Conservation (phyloP, 2,329 filamentous ascomycete genomes). For the Zelopaecilomyces penicillatus region DNA sequence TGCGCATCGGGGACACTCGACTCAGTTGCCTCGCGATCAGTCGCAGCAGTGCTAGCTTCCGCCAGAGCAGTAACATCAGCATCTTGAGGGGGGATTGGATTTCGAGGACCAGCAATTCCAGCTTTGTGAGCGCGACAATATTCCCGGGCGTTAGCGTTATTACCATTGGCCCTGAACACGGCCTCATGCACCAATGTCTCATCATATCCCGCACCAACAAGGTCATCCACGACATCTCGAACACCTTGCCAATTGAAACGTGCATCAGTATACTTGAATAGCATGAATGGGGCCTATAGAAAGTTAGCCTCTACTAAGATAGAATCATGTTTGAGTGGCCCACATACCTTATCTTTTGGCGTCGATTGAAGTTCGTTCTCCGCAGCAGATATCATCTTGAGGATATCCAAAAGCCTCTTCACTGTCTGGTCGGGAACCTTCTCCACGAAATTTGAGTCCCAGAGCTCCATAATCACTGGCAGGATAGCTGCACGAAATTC, state of each 20-base stretch:
- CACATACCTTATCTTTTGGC: slow-evolving; percentile 49
- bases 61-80: slow-evolving; percentile 28
- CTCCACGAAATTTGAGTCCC: slow-evolving; percentile 78
- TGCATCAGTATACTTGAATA: slow-evolving; percentile 36
- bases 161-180: slow-evolving; percentile 72
- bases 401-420: slow-evolving; percentile 71
- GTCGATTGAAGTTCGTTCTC: slow-evolving; percentile 64
- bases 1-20: slow-evolving; percentile 23
- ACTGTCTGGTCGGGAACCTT: slow-evolving; percentile 70
- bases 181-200: slow-evolving; percentile 66
- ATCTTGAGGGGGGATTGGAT: slow-evolving; percentile 59
- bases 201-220: slow-evolving; percentile 30
- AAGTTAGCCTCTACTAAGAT: slow-evolving; percentile 15
- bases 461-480: slow-evolving; percentile 67
- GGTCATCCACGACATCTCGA: slow-evolving; percentile 22
- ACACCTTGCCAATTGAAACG: slow-evolving; percentile 39
- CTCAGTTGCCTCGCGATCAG: slow-evolving; percentile 17
- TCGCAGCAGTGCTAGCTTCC: slow-evolving; percentile 12
- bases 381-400: slow-evolving; percentile 69
- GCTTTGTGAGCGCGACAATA: slow-evolving; percentile 63
- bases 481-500: slow-evolving; percentile 76
- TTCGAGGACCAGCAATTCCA: slow-evolving; percentile 50
- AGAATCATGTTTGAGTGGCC: slow-evolving; percentile 23
- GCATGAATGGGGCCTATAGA: slow-evolving; percentile 19
- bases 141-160: slow-evolving; percentile 50